These are phyloP conservation scores for Leucogyrophana mollusca DNA, from an alignment of 768 basidiomycete species.

Conservation along the genomic window DNA sequence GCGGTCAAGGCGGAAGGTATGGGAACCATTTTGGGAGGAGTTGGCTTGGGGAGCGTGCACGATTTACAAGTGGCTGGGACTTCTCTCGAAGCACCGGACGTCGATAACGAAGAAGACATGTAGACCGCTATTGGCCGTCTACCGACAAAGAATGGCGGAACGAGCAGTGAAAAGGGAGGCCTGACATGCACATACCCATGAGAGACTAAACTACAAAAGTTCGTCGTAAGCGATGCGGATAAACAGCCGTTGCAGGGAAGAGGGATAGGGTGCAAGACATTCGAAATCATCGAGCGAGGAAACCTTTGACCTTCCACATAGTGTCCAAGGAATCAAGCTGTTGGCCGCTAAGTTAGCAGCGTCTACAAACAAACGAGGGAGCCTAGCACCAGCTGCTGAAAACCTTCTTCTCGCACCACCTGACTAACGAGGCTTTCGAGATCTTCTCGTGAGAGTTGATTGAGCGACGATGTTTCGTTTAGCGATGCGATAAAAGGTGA, in stretches of 20 bases:
- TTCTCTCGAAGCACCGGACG: constrained; percentile 33
- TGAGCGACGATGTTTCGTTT: constrained; percentile 45
- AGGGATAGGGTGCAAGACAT: too few species aligned
- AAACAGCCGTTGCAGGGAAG: too few species aligned
- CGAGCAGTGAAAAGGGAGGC: too few species aligned
- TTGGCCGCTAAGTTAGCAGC: neutral
- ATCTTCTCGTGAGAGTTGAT: constrained; percentile 46
- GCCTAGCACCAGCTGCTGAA: constrained; percentile 64
- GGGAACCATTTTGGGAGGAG: constrained; percentile 58
- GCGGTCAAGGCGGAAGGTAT: constrained; percentile 64
- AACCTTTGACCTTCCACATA: constrained; percentile 51
- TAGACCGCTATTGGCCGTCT: too few species aligned
- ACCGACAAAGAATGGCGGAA: too few species aligned
- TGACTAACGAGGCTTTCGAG: constrained; percentile 60
- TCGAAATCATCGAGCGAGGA: constrained; percentile 22
- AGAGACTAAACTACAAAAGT: too few species aligned
- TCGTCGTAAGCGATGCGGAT: too few species aligned
- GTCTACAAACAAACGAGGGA: constrained; percentile 2
- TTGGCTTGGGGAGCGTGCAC: constrained; percentile 67
- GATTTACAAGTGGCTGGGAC: constrained; percentile 60
- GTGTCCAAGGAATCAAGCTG: constrained; percentile 55
- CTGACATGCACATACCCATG: too few species aligned
- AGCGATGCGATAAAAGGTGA: constrained; percentile 38
- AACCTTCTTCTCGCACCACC: constrained; percentile 74
- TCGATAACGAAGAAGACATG: too few species aligned